These are phyloP conservation scores for Penicillium steckii DNA, from an alignment of 495 filamentous ascomycete species.

Conservation along the genomic window DNA sequence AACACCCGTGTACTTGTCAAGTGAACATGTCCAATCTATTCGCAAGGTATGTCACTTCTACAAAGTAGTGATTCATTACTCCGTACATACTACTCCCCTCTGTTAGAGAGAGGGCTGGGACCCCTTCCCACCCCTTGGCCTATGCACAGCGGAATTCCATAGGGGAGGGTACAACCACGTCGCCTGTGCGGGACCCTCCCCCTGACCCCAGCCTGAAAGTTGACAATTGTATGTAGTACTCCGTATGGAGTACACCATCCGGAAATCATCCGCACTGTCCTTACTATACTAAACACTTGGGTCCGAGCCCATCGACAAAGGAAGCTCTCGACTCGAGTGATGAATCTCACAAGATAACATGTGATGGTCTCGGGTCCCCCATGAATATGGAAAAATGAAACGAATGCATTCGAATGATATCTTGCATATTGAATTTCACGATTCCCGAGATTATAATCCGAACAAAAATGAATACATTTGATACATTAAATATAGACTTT, in stretches of 20 bases:
- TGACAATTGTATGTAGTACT: no score
- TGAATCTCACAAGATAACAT: neutral
- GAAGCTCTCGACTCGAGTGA: neutral
- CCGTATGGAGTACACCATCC: no score
- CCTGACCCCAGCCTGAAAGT: conserved; percentile 12
- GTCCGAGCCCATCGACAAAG: conserved; percentile 1
- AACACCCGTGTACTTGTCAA: no score
- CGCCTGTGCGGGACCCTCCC: conserved; percentile 12
- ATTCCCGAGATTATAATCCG: no score
- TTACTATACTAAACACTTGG: neutral
- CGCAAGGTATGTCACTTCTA: no score
- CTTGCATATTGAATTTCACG: neutral
- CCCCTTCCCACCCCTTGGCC: conserved; percentile 17
- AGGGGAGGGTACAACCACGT: conserved; percentile 27
- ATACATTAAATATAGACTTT: neutral
- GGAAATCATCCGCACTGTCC: neutral
- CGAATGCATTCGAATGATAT: neutral
- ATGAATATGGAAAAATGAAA: neutral
- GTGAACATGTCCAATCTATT: no score
- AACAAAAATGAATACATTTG: neutral
- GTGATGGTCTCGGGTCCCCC: neutral
- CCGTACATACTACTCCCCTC: no score
- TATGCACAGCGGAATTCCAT: conserved; percentile 11
- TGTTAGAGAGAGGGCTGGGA: conserved; percentile 11
- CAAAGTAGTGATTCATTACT: no score